A percentile compares a stretch with the other conserved stretches of the same genome.
These are phyloP conservation scores for Candida oleophila DNA, from an alignment of 805 yeast species.

Conservation along the genomic window DNA sequence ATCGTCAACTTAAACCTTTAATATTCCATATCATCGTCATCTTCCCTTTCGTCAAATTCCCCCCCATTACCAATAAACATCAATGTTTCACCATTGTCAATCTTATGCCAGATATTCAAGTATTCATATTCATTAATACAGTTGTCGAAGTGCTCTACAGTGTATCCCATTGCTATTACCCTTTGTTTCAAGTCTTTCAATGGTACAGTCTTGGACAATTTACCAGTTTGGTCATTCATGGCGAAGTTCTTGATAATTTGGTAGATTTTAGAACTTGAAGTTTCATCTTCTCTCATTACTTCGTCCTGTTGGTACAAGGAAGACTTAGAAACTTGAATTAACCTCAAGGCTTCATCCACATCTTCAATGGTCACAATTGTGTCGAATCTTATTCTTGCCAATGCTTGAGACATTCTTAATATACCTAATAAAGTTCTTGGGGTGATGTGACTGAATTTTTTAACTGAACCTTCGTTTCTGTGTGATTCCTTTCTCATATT, in stretches of 20 bases:
- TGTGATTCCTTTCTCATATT: constrained; percentile 91
- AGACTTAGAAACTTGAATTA: constrained; percentile 82
- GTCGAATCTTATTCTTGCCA: constrained; percentile 85
- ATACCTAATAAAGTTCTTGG: constrained; percentile 94
- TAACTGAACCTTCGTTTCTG: constrained; percentile 68
- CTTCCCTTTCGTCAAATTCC: constrained; percentile 23
- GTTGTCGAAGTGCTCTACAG: constrained; percentile 71
- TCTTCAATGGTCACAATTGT: constrained; percentile 70
- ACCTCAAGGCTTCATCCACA: constrained; percentile 93
- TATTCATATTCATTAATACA: constrained; percentile 74
- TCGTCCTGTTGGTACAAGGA: constrained; percentile 62
- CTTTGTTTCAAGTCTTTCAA: constrained; percentile 57
- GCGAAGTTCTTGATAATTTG: constrained; percentile 66
- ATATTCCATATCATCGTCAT: constrained; percentile 25
- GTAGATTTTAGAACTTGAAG: constrained; percentile 67
- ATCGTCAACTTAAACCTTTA: constrained; percentile 4
- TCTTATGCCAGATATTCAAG: constrained; percentile 72
- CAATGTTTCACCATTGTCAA: constrained; percentile 67
- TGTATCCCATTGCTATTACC: constrained; percentile 78
- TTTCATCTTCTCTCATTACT: constrained; percentile 57
- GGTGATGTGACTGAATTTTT: constrained; percentile 87
- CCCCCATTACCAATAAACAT: constrained; percentile 50
- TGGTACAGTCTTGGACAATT: constrained; percentile 27
- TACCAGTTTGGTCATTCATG: constrained; percentile 24
- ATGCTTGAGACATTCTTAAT: constrained; percentile 89